phyloP scores from a whole-genome alignment of 2,329 filamentous ascomycete genomes.

The Xylaria digitata region DNA sequence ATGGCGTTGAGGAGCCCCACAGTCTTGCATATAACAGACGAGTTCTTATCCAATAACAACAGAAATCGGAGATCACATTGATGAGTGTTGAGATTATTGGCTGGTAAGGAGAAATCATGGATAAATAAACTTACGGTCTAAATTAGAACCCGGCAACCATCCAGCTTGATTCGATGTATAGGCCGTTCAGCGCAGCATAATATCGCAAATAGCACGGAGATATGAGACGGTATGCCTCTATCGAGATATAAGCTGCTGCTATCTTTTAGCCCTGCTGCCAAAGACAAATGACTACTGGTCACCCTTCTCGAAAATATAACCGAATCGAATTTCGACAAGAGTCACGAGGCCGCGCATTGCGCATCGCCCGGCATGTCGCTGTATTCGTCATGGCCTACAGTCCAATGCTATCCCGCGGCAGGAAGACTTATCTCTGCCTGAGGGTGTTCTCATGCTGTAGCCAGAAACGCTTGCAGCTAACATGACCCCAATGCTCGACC shows the following conservation, averaged over 20 bases:
- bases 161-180: background rate
- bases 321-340: constrained; percentile 10
- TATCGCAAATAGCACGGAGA: constrained; percentile 10
- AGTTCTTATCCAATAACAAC: constrained; percentile 27
- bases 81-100: constrained; percentile 21
- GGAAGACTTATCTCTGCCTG: constrained; percentile 68
- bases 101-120: constrained; percentile 1
- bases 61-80: constrained; percentile 3
- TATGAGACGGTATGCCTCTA: background rate
- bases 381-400: constrained; percentile 24
- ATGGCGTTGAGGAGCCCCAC: constrained; percentile 26
- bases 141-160: constrained; percentile 9
- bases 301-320: background rate
- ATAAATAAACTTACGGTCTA: constrained; percentile 12
- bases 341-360: background rate
- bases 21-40: constrained; percentile 23
- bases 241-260: constrained; percentile 2
- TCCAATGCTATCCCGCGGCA: constrained; percentile 10
- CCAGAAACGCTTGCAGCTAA: constrained; percentile 88
- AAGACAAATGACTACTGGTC: constrained; percentile 4
- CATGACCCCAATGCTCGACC: constrained; percentile 88
- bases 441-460: constrained; percentile 76
- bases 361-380: constrained; percentile 4
- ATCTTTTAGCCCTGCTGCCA: background rate
- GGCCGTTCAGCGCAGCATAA: background rate